Evolutionary conservation across 139 green algal species (phyloP), one percentile per base, ranked within the genome.

Genomic region (Chlorella vulgaris): DNA sequence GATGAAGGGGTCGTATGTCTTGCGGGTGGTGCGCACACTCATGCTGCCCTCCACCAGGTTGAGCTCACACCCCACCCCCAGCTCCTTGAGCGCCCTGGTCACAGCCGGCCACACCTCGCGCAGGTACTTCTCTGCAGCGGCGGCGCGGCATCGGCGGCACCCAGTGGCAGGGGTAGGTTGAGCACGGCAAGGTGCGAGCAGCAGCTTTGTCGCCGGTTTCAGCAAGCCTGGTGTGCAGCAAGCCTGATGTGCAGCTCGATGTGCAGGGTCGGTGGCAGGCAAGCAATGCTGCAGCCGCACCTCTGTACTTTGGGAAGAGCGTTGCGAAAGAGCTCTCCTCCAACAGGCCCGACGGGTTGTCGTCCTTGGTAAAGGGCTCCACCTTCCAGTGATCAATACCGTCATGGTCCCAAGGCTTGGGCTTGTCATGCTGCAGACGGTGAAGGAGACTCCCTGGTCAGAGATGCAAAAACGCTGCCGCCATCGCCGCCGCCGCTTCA

Each of bases 241-340:
- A n/a, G 69, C n/a, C 31, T 29, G 3, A 40, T 24, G 26, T 58
- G 47, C 47, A 24, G 15, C 47, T 58, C 15, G 47, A 58, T 58
- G 13, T 58, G 15, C 47, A 24, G 15, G 13, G 15, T 58, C 47
- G 13, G 47, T 8, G 22, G 55, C 22, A 65, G 55, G 31, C 69
- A 13, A 7, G 10, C 35, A 53, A 39, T 60, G 69, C 55, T 65
- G n/a, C 55, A 65, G 22, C 7, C 68, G 21, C 69, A 93, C 93
- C 94, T 86, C 95, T 87, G 86, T 99, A 99, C 87, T 99, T 98
- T 33, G 97, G 97, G 65, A 99, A 99, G 13, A 99, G 88, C 0
- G 92, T 95, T 40, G 96, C 96, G 88, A 99, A 99, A 29, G 93
- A 98, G 86, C 88, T 96, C 87, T 99, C 97, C 83, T 99, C 97